Percentiles rank a stretch among this genome's conserved stretches.
Evolutionary conservation across 768 basidiomycete genomes (phyloP).

Genomic region (Phanerochaete sordida): DNA sequence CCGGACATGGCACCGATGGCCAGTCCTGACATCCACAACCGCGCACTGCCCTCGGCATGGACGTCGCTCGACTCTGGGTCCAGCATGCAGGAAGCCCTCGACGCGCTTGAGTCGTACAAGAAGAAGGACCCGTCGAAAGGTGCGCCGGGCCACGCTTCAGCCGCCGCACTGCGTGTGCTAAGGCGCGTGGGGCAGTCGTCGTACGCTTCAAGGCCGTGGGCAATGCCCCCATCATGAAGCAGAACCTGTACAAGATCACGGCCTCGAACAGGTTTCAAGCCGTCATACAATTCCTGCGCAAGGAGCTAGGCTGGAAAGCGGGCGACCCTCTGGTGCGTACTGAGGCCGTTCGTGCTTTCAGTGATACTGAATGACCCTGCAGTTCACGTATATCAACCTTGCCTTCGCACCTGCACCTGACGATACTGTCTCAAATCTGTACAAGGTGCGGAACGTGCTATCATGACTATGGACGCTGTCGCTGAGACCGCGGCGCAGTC

Average conservation of each 20-base stretch:
- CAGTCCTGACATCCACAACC: slow-evolving; percentile 21
- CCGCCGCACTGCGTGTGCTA: too few relatives aligned
- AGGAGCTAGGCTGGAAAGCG: slow-evolving; percentile 83
- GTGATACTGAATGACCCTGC: neutral
- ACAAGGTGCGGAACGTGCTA: slow-evolving; percentile 41
- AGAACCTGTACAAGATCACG: slow-evolving; percentile 97
- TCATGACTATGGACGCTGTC: neutral
- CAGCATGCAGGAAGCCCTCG: slow-evolving; percentile 45
- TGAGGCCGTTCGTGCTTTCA: neutral
- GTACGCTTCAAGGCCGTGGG: slow-evolving; percentile 98
- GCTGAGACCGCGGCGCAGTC: slow-evolving; percentile 32
- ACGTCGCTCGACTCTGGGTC: slow-evolving; percentile 21
- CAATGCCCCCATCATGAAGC: slow-evolving; percentile 98
- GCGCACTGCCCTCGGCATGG: slow-evolving; percentile 26
- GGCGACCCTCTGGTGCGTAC: slow-evolving; percentile 76
- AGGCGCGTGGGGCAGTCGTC: slow-evolving; percentile 58
- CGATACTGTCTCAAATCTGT: slow-evolving; percentile 69
- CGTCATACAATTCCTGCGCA: slow-evolving; percentile 89
- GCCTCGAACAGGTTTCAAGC: slow-evolving; percentile 93
- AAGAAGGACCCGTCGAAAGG: slow-evolving; percentile 82
- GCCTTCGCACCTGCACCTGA: slow-evolving; percentile 77
- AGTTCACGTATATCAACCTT: slow-evolving; percentile 80
- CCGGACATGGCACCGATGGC: slow-evolving; percentile 11
- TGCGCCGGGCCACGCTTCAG: slow-evolving; percentile 28
- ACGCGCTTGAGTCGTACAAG: slow-evolving; percentile 82